Base-by-base conservation (phyloP, 108 stramenopile species). In the Craspedostauros australis region DNA sequence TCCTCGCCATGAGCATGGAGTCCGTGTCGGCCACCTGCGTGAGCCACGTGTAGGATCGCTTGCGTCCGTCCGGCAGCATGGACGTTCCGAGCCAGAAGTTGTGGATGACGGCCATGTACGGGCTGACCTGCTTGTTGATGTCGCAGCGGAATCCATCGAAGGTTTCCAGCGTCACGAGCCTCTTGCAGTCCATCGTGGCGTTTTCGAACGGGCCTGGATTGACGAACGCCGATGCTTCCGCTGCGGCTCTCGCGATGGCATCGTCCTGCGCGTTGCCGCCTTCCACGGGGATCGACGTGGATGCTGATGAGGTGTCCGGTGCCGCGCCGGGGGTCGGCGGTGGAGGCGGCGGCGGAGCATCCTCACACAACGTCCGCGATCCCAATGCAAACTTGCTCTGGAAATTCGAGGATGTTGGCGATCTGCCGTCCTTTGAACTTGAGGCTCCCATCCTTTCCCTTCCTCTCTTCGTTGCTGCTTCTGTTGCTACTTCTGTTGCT, bases 151-250 rank as follows among this genome's bases (percentile, higher is more conserved):
- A 76, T 6, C 86, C 91, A 53, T 87, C 85, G 44, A 68, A 79
- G 3, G 84, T 88, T 64, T 91, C 85, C 20, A 91, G 66, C 33
- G 66, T 56, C 37, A 76, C 70, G 0, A 91, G 60, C 0, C 85
- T 82, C 56, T 82, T 82, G 23, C 61, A 61, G 45, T 86, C 85
- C 62, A 64, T 57, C 7, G 82, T 50, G 28, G 83, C 80, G 22
- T 66, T 58, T 73, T 91, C 89, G 62, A 73, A 77, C 0, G 89
- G 84, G 16, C 89, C 89, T 2, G 89, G 89, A 61, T 84, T 86
- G 44, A 68, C 60, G 46, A 72, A 66, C 5, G 72, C 57, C 1
- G 86, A 64, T 7, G 72, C 70, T 3, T 72, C 22, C 11, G 67
- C 73, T 0, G 78, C 67, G 4, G 73, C 77, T 7, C 42, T 54